Conservation (phyloP, 2,329 filamentous ascomycete genomes). For the Fusarium sacchari region DNA sequence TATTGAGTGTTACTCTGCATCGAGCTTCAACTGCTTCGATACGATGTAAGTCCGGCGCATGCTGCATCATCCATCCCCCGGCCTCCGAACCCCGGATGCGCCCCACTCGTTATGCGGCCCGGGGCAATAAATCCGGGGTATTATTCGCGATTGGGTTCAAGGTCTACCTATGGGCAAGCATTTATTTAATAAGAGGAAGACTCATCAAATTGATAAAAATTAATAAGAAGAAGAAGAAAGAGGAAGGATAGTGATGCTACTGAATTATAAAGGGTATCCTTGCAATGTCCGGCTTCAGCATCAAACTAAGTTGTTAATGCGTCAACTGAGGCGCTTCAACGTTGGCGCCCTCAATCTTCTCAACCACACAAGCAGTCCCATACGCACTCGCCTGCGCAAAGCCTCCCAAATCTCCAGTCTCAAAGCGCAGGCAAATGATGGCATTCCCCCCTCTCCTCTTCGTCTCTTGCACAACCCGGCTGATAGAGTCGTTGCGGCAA, state of each 20-base stretch:
- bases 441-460: slow-evolving; percentile 69
- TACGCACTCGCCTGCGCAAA: slow-evolving; percentile 70
- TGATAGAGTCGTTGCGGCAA: slow-evolving; percentile 68
- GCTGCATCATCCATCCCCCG: not conserved
- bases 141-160: not conserved
- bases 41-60: not conserved
- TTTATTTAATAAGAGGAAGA: not conserved
- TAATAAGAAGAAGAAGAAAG: not conserved
- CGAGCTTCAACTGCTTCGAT: not conserved
- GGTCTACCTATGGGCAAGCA: not conserved
- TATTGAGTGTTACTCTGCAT: not conserved
- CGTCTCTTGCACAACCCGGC: slow-evolving; percentile 64
- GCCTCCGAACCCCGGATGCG: not conserved
- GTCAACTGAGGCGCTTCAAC: slow-evolving; percentile 43
- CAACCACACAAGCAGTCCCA: slow-evolving; percentile 66
- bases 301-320: not conserved
- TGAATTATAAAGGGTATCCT: not conserved
- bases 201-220: not conserved
- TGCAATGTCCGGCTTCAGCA: not conserved
- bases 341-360: slow-evolving; percentile 59
- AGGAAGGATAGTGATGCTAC: not conserved
- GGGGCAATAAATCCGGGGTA: not conserved
- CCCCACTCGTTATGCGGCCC: not conserved
- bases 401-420: slow-evolving; percentile 63
- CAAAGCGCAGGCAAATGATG: slow-evolving; percentile 67